Evolutionary conservation across 345 rosid genomes (phyloP), one percentile per base, ranked within the genome.

Genomic region (Cardamine chenopodiifolia): DNA sequence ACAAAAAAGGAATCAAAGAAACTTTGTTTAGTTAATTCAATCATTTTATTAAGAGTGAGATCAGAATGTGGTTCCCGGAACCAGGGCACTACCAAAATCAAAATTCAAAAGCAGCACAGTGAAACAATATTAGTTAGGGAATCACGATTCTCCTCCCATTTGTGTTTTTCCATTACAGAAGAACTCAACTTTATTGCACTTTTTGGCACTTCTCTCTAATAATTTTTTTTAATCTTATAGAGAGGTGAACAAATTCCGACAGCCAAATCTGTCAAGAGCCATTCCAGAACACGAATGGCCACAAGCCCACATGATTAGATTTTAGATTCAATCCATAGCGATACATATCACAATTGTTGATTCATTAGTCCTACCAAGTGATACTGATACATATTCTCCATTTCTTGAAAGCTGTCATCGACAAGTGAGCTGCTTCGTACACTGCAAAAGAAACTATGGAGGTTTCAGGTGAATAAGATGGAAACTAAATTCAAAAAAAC

Each of bases 341-440:
- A 25, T 35, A 48, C 9, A 49, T 14, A 31, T 58, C 15, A 5
- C 59, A 48, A 31, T n/a, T 48, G n/a, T 22, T 18, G 8, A 26
- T 19, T 19, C 31, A 39, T 20, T 35, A 54, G 8, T 53, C 12
- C 15, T 26, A 72, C 54, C 40, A 72, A n/a, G n/a, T n/a, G n/a
- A n/a, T n/a, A n/a, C n/a, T n/a, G n/a, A n/a, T n/a, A n/a, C n/a
- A n/a, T n/a, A n/a, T 79, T 28, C 93, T 84, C 93, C 93, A 91
- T 81, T 88, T 88, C 85, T 82, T 94, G 65, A 90, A 90, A 19
- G 87, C 86, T 23, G 72, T 66, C 90, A 88, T 85, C 5, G 96
- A 91, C 17, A 83, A 80, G 72, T 83, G 93, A 76, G 96, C 97
- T 49, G 91, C 90, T 74, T 85, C 95, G 8, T 87, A 85, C 82